Conservation (phyloP, 1,284 basidiomycete species). For the Vanrija sp. region DNA sequence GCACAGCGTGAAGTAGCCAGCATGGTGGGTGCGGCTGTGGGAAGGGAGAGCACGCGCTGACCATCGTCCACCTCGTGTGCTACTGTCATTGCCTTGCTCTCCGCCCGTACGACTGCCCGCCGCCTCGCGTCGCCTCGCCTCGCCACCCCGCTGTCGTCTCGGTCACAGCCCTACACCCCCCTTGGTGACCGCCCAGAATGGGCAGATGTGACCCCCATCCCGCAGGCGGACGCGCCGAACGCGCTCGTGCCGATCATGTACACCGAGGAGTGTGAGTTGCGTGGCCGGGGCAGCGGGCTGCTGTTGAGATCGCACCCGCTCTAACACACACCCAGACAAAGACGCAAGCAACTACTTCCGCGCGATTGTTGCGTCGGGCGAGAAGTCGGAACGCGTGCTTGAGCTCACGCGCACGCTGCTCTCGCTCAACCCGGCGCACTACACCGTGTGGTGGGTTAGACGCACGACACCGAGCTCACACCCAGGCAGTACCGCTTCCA, state of each 20-base stretch:
- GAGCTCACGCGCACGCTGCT: constrained; percentile 81
- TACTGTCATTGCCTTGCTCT: no score
- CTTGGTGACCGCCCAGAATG: constrained; percentile 68
- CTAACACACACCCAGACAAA: constrained; percentile 59
- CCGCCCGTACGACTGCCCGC: no score
- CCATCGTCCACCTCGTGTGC: no score
- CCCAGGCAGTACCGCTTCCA: constrained; percentile 86
- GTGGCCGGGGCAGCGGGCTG: no score
- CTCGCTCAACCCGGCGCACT: constrained; percentile 83
- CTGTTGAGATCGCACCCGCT: no score
- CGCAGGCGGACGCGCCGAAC: constrained; percentile 70
- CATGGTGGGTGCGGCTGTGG: no score
- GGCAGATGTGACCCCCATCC: constrained; percentile 70
- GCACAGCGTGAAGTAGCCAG: no score
- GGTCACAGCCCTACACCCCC: constrained; percentile 43
- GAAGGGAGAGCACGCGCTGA: no score
- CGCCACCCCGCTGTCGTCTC: not conserved
- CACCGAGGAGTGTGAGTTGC: constrained; percentile 69
- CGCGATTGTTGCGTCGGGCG: constrained; percentile 67
- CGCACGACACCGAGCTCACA: not conserved
- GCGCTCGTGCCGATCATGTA: constrained; percentile 88
- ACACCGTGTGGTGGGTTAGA: constrained; percentile 74
- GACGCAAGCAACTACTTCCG: constrained; percentile 90
- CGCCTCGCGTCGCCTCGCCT: no score
- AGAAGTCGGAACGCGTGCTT: constrained; percentile 74